Percentiles rank a stretch among this genome's conserved stretches.
phyloP scores from a whole-genome alignment of 495 filamentous ascomycete species.

The Daldinia loculata region DNA sequence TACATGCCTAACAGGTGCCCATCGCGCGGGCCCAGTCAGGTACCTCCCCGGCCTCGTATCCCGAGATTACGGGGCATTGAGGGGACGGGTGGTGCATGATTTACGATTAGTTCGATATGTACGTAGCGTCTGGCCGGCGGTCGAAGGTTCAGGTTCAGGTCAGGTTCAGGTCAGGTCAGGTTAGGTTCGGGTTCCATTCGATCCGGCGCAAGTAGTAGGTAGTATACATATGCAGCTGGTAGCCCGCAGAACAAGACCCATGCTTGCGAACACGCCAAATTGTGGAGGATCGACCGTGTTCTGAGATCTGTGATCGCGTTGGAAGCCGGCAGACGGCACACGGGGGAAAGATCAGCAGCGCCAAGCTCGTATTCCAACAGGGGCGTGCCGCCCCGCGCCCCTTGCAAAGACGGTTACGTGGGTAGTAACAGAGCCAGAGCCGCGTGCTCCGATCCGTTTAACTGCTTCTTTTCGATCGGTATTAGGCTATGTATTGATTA shows the following conservation, averaged over 20 bases:
- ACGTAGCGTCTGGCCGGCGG: neutral
- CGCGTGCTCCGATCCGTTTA: neutral
- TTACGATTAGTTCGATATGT: neutral
- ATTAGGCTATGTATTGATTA: neutral
- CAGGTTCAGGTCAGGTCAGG: too few species aligned
- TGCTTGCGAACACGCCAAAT: neutral
- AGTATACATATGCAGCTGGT: neutral
- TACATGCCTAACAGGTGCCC: neutral
- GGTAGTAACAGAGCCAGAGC: neutral
- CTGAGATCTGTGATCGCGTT: constrained; percentile 30
- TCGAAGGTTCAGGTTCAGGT: neutral
- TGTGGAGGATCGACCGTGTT: constrained; percentile 11
- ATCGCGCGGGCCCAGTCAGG: constrained; percentile 1
- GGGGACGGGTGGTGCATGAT: neutral
- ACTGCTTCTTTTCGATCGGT: neutral
- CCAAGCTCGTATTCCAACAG: constrained; percentile 37
- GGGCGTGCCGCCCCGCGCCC: constrained; percentile 20
- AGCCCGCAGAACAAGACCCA: neutral
- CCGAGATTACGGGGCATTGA: neutral
- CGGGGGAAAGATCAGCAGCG: constrained; percentile 34
- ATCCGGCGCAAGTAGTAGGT: neutral
- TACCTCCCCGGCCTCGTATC: constrained; percentile 33
- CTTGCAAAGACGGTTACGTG: constrained; percentile 24
- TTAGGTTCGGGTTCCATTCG: neutral
- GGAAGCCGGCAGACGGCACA: constrained; percentile 32